A percentile compares a stretch with the other conserved stretches of the same genome.
Conservation (phyloP, 257 asterid genomes). For the Solanum sitiens region DNA sequence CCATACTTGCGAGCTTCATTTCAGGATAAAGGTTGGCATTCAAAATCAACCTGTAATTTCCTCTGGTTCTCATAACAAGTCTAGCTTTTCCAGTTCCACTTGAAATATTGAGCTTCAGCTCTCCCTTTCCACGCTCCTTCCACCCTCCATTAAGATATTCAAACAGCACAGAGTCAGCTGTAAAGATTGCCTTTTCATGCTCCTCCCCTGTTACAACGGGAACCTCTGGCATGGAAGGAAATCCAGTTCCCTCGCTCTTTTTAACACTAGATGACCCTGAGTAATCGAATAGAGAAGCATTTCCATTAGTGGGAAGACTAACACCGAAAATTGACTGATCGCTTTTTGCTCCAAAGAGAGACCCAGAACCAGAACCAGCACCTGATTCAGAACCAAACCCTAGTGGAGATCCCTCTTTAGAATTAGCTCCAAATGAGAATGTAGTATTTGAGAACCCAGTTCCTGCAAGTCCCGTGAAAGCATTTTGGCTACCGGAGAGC, state of each 20-base stretch:
- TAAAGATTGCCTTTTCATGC: constrained; percentile 53
- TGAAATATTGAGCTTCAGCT: constrained; percentile 61
- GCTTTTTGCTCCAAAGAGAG: constrained; percentile 1
- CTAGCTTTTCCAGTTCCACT: constrained; percentile 54
- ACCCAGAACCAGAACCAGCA: background rate
- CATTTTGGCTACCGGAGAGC: constrained; percentile 74
- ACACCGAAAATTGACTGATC: constrained; percentile 4
- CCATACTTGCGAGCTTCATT: constrained; percentile 86
- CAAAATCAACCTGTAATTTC: constrained; percentile 73
- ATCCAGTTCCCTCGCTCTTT: constrained; percentile 34
- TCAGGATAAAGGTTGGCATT: constrained; percentile 85
- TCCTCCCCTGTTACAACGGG: constrained; percentile 72
- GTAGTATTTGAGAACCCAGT: constrained; percentile 69
- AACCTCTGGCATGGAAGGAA: constrained; percentile 52
- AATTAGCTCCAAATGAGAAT: constrained; percentile 66
- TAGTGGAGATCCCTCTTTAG: constrained; percentile 34
- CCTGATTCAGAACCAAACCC: constrained; percentile 16
- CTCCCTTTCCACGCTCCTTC: constrained; percentile 97
- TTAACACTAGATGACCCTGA: constrained; percentile 13
- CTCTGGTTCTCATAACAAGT: constrained; percentile 78
- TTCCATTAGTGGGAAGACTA: constrained; percentile 15
- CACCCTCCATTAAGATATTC: constrained; percentile 63
- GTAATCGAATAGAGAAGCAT: constrained; percentile 35
- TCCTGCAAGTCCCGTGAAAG: constrained; percentile 83
- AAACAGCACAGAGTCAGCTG: constrained; percentile 60